A percentile compares a stretch with the other conserved stretches of the same genome.
phyloP scores from a whole-genome alignment of 2,329 filamentous ascomycete genomes.

The Ceratocystis lukuohia region DNA sequence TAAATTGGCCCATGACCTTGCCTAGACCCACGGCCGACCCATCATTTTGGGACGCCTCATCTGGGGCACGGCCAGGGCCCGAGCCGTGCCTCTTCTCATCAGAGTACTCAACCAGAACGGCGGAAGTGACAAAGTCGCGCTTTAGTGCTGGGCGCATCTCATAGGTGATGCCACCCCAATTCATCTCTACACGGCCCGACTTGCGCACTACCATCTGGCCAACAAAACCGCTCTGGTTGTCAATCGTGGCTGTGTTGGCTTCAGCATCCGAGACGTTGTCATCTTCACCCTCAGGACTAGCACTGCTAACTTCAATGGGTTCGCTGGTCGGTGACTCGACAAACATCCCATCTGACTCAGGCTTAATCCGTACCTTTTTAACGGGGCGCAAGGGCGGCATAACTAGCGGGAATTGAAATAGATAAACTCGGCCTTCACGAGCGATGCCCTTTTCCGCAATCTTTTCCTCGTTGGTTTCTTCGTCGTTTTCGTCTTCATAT shows the following conservation, averaged over 20 bases:
- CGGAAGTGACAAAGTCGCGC: conserved; percentile 44
- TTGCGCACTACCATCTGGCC: conserved; percentile 47
- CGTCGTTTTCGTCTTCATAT: conserved; percentile 13
- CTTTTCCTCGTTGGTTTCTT: conserved; percentile 20
- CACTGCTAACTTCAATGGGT: neutral
- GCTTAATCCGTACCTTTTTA: conserved; percentile 20
- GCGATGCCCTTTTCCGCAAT: conserved; percentile 15
- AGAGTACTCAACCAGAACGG: conserved; percentile 45
- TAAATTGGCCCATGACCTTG: conserved; percentile 48
- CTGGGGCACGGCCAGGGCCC: conserved; percentile 19
- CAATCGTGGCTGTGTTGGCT: conserved; percentile 28
- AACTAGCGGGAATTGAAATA: conserved; percentile 52
- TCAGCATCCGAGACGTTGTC: conserved; percentile 23
- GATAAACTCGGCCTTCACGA: conserved; percentile 43
- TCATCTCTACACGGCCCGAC: conserved; percentile 48
- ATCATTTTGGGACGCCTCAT: conserved; percentile 33
- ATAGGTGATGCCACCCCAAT: conserved; percentile 47
- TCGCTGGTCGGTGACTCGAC: conserved; percentile 20
- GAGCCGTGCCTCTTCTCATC: conserved; percentile 34
- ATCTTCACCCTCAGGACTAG: conserved; percentile 25
- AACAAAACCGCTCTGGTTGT: conserved; percentile 42
- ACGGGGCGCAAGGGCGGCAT: conserved; percentile 38
- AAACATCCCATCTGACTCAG: conserved; percentile 19
- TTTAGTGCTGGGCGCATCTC: conserved; percentile 39
- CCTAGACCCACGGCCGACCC: conserved; percentile 40